Base-by-base conservation (phyloP, 306 rosid genomes). In the Echinosophora koreensis region DNA sequence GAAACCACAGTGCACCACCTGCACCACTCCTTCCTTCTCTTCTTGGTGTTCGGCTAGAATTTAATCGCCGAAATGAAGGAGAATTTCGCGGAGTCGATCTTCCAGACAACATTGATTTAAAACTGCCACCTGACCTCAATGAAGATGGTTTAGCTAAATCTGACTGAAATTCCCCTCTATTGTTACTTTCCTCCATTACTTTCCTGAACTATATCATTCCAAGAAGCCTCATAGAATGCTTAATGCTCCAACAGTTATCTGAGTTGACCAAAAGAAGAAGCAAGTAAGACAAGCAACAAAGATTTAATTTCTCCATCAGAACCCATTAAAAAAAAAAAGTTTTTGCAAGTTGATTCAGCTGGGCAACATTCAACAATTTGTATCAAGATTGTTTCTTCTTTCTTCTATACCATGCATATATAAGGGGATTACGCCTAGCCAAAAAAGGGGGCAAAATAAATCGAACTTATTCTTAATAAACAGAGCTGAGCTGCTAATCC, bases 31-130 rank as follows among this genome's bases (percentile, higher is more conserved):
- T 87, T 54, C 84, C 97, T 37, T 92, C 99, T 83, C 85, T 90
- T 82, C 86, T 80, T 7, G 93, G 91, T 13, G 98, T 91, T 62
- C 93, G 81, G 56, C 87, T 76, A 1, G 97, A 83, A 72, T 86
- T 79, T 11, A 85, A 63, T 69, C 90, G 77, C 63, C 90, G 83
- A 81, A 93, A 89, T 4, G 93, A 72, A 71, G 97, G 97, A 56
- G 98, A 93, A 84, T 63, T 86, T 37, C 86, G 67, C 0, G 98
- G 96, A 50, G 87, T 77, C 7, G 97, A 69, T 84, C 83, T 88
- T 67, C 97, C 98, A 2, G 97, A 84, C 77, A 93, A 76, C 18
- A 90, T 38, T 22, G 97, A 86, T 84, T 91, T 93, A 59, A 88
- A 84, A 80, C 88, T 89, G 27, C 92, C 92, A 71, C 87, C 85